Evolutionary conservation across 805 yeast species (phyloP).

Genomic region (Ogataea trehaloabstinens): DNA sequence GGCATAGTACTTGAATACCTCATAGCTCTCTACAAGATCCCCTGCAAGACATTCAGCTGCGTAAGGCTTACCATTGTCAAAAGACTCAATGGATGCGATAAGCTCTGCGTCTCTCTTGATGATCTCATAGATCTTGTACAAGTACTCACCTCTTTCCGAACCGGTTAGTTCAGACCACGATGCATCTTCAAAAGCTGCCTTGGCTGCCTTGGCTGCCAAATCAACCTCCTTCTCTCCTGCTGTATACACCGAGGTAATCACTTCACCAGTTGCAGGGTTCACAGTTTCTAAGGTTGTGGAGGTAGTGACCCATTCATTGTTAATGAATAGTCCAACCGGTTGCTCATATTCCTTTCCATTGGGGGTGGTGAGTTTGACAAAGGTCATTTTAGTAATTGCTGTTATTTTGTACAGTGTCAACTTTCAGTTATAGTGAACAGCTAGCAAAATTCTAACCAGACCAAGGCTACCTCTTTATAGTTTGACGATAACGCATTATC

Average conservation of each 20-base stretch:
- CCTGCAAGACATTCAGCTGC: slow-evolving; percentile 43
- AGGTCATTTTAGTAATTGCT: slow-evolving; percentile 15
- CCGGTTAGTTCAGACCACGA: slow-evolving; percentile 51
- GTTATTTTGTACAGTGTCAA: neutral
- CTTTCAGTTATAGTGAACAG: neutral
- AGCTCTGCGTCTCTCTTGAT: slow-evolving; percentile 49
- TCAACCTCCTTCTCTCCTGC: slow-evolving; percentile 62
- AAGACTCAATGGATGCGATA: slow-evolving; percentile 53
- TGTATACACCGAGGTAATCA: slow-evolving; percentile 54
- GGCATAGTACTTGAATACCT: slow-evolving; percentile 61
- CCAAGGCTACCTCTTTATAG: neutral
- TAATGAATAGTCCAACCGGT: slow-evolving; percentile 56
- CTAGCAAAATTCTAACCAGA: neutral
- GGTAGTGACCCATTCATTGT: slow-evolving; percentile 47
- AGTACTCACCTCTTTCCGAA: slow-evolving; percentile 47
- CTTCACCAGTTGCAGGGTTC: slow-evolving; percentile 52
- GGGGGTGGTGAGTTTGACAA: slow-evolving; percentile 29
- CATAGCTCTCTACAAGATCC: slow-evolving; percentile 30
- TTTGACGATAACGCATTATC: slow-evolving; percentile 1
- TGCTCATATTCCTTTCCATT: slow-evolving; percentile 31
- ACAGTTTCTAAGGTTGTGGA: slow-evolving; percentile 23
- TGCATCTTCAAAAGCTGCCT: slow-evolving; percentile 49
- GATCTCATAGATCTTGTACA: slow-evolving; percentile 50
- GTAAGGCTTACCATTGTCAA: slow-evolving; percentile 58
- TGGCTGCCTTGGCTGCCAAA: slow-evolving; percentile 64